phyloP scores from a whole-genome alignment of 192 early-diverging fungal species.

The Phlyctochytrium bullatum region DNA sequence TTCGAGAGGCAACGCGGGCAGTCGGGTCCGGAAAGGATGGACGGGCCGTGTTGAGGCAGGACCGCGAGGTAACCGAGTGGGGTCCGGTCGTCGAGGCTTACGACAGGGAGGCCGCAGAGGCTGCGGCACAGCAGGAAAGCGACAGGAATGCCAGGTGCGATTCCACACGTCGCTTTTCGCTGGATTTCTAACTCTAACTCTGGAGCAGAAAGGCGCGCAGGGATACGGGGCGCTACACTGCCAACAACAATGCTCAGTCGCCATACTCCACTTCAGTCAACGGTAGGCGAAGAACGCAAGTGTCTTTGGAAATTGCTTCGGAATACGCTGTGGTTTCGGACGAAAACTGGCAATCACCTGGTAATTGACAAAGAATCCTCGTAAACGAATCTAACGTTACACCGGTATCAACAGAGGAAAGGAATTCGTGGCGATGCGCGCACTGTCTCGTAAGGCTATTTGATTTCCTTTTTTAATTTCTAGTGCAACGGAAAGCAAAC shows the following conservation, averaged over 20 bases:
- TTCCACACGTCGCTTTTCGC: neutral
- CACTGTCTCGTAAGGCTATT: constrained; percentile 19
- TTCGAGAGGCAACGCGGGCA: constrained; percentile 12
- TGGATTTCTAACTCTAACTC: no score
- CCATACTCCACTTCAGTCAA: no score
- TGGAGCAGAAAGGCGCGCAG: no score
- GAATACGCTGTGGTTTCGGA: no score
- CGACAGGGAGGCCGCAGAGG: constrained; percentile 13
- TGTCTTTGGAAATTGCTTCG: no score
- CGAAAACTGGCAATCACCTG: no score
- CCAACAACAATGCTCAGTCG: no score
- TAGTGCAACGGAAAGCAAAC: constrained; percentile 22
- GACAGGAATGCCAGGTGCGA: constrained; percentile 6
- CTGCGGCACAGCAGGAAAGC: constrained; percentile 10
- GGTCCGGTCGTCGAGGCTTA: constrained; percentile 23
- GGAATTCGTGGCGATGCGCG: constrained; percentile 9
- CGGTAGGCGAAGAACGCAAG: no score
- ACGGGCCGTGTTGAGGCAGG: constrained; percentile 2
- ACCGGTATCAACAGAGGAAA: constrained; percentile 20
- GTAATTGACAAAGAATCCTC: no score
- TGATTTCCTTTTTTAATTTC: neutral
- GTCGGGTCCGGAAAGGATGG: constrained; percentile 4
- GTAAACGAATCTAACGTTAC: no score
- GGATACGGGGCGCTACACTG: no score
- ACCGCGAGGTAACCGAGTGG: constrained; percentile 20